Conservation (phyloP, 1,139 yeast species). For the Sugiyamaella sp. region DNA sequence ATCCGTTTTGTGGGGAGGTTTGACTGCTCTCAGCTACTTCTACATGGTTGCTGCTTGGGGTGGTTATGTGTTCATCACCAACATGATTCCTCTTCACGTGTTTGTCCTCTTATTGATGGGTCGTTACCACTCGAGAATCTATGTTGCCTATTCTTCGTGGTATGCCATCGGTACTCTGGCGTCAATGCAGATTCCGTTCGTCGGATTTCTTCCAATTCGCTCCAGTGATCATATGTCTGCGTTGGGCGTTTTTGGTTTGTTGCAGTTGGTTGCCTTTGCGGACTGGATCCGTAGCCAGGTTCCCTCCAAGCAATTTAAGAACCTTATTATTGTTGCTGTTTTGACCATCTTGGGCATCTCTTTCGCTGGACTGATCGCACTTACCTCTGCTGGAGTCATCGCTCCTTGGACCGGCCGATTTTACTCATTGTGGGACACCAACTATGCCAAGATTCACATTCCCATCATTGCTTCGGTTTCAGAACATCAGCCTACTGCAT, state of each 20-base stretch:
- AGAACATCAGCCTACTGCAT: constrained; percentile 99
- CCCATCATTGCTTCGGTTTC: constrained; percentile 99
- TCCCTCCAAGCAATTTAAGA: constrained; percentile 72
- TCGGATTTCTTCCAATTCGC: constrained; percentile 94
- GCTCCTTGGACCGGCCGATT: constrained; percentile 99
- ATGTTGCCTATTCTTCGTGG: constrained; percentile 96
- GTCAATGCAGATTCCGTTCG: constrained; percentile 99
- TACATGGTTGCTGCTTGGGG: constrained; percentile 99
- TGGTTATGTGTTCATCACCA: constrained; percentile 98
- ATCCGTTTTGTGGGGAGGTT: constrained; percentile 78
- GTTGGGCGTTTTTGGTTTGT: constrained; percentile 91
- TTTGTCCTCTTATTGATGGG: constrained; percentile 94
- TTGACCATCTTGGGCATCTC: constrained; percentile 62
- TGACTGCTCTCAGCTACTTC: constrained; percentile 87
- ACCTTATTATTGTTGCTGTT: constrained; percentile 66
- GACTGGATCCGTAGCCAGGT: constrained; percentile 77
- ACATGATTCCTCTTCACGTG: constrained; percentile 93
- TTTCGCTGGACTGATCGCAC: constrained; percentile 67
- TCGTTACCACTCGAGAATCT: constrained; percentile 78
- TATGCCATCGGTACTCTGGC: constrained; percentile 94
- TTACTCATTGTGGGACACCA: constrained; percentile 97
- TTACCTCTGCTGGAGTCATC: constrained; percentile 89
- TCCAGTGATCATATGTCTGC: constrained; percentile 99
- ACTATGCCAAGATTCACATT: constrained; percentile 95
- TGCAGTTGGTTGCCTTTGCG: constrained; percentile 89